A percentile compares a stretch with the other conserved stretches of the same genome.
phyloP scores from a whole-genome alignment of 2,329 filamentous ascomycete genomes.

The Calonectria leucothoes region DNA sequence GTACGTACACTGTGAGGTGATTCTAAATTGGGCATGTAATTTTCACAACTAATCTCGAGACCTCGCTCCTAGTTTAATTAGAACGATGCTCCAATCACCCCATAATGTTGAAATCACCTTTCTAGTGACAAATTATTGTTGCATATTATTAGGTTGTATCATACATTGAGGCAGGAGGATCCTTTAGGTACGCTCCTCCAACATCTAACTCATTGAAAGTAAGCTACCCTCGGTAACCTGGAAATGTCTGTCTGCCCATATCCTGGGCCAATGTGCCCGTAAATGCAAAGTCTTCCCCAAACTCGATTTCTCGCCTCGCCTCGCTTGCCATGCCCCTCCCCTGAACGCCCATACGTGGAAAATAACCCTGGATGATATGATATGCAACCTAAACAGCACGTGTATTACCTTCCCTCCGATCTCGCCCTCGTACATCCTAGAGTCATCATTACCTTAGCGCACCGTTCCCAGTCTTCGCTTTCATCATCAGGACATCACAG shows the following conservation, averaged over 20 bases:
- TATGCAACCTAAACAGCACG: slow-evolving; percentile 37
- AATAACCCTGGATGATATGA: slow-evolving; percentile 37
- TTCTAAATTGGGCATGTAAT: neutral
- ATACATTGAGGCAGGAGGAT: slow-evolving; percentile 22
- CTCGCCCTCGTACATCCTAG: slow-evolving; percentile 9
- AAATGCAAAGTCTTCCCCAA: slow-evolving; percentile 20
- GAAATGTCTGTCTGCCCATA: slow-evolving; percentile 1
- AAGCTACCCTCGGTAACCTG: slow-evolving; percentile 7
- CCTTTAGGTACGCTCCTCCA: slow-evolving; percentile 21
- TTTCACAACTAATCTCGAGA: neutral
- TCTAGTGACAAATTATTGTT: slow-evolving; percentile 18
- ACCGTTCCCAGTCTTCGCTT: neutral
- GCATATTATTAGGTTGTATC: slow-evolving; percentile 32
- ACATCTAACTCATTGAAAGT: slow-evolving; percentile 20
- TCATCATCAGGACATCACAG: slow-evolving; percentile 17
- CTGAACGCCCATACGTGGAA: slow-evolving; percentile 37
- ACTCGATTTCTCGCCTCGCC: slow-evolving; percentile 26
- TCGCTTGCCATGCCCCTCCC: slow-evolving; percentile 34
- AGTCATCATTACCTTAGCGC: slow-evolving; percentile 19
- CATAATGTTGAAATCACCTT: neutral
- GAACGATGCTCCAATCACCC: neutral
- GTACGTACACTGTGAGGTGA: neutral
- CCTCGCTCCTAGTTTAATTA: neutral
- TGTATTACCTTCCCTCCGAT: slow-evolving; percentile 29
- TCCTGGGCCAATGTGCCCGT: slow-evolving; percentile 22